phyloP scores from a whole-genome alignment of 139 green algal species.

The Chlorella sp. region DNA sequence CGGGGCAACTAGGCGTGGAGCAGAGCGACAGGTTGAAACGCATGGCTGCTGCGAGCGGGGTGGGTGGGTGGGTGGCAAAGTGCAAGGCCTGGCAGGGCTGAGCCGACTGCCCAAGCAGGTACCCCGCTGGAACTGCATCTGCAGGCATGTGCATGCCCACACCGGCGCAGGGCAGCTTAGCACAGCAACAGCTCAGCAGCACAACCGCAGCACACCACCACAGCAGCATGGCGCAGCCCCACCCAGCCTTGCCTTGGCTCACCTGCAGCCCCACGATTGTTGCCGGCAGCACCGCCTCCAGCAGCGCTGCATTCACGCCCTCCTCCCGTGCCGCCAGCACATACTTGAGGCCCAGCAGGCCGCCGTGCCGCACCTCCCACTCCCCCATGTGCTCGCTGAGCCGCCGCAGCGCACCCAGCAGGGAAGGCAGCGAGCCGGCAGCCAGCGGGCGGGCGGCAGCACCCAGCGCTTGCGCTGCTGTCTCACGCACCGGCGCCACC shows the following conservation, averaged over 20 bases:
- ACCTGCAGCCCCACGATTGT: constrained; percentile 67
- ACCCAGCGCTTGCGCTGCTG: constrained; percentile 92
- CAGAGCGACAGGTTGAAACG: background rate
- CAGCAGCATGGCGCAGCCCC: background rate
- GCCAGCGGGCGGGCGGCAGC: constrained; percentile 55
- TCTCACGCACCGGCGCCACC: constrained; percentile 94
- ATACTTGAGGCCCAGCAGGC: constrained; percentile 94
- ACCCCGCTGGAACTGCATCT: background rate
- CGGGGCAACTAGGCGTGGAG: background rate
- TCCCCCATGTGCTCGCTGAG: constrained; percentile 52
- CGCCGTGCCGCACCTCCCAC: constrained; percentile 77
- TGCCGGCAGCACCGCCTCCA: constrained; percentile 69
- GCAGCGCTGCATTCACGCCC: constrained; percentile 45
- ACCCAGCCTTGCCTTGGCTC: background rate
- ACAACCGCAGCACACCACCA: background rate
- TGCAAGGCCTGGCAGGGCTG: background rate
- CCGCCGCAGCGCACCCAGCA: constrained; percentile 70
- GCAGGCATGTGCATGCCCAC: background rate
- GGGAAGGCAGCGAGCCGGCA: constrained; percentile 31
- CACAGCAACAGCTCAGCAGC: too few species aligned
- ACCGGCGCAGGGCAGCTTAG: background rate
- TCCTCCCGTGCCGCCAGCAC: constrained; percentile 71
- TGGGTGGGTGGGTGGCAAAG: background rate
- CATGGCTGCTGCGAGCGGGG: background rate
- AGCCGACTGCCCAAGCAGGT: background rate